Conservation (phyloP, 2,329 filamentous ascomycete genomes). For the Talaromyces sp. region DNA sequence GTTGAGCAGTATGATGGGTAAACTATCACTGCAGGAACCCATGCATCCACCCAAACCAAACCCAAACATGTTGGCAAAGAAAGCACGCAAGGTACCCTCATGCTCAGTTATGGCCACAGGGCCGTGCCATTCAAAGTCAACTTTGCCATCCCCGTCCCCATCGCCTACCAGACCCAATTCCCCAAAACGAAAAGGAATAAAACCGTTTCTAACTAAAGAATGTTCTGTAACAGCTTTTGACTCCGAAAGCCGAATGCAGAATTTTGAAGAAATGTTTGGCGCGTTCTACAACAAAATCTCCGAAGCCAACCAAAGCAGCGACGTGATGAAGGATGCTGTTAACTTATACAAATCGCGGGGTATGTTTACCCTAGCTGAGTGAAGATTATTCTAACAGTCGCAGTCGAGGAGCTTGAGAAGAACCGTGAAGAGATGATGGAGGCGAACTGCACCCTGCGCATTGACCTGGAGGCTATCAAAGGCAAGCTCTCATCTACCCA, state of each 20-base stretch:
- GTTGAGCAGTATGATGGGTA: conserved; percentile 32
- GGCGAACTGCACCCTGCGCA: conserved; percentile 53
- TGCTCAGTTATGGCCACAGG: conserved; percentile 15
- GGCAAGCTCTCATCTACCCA: conserved; percentile 41
- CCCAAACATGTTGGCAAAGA: conserved; percentile 3
- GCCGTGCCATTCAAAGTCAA: conserved; percentile 36
- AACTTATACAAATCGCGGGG: conserved; percentile 69
- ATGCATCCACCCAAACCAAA: not conserved
- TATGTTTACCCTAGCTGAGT: conserved; percentile 32
- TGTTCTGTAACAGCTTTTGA: conserved; percentile 79
- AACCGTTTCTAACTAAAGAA: conserved; percentile 61
- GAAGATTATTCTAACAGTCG: conserved; percentile 9
- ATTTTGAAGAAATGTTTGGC: conserved; percentile 70
- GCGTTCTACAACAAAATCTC: conserved; percentile 69
- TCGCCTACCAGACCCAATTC: conserved; percentile 30
- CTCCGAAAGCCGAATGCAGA: conserved; percentile 68
- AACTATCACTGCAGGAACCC: conserved; percentile 18
- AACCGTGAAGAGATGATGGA: conserved; percentile 47
- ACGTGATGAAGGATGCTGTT: conserved; percentile 67
- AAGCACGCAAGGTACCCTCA: conserved; percentile 11
- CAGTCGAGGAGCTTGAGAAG: conserved; percentile 55
- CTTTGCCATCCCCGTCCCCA: conserved; percentile 24
- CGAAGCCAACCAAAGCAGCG: conserved; percentile 62
- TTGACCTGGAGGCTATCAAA: conserved; percentile 62
- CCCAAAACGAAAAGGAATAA: conserved; percentile 37